Evolutionary conservation across 129 eudicot species (phyloP).

Genomic region (Chrysanthemum seticuspe): DNA sequence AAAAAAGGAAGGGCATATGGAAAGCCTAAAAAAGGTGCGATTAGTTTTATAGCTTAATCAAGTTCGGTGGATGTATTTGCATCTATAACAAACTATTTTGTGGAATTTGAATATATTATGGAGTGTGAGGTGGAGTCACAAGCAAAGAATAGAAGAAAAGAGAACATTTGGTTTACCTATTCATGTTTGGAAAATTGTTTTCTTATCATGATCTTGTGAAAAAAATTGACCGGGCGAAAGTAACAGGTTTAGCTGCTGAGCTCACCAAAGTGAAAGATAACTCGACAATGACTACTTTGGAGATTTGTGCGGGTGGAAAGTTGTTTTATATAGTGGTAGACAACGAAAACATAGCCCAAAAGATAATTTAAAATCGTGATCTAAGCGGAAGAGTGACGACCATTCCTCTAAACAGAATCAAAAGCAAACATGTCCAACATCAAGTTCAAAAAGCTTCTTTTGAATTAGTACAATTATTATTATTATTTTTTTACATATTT

Average conservation of each 20-base stretch:
- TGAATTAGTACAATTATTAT: constrained; percentile 50
- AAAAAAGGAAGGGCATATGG: constrained; percentile 65
- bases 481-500: neutral
- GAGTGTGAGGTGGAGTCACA: constrained; percentile 65
- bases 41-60: constrained; percentile 8
- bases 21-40: constrained; percentile 66
- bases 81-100: neutral
- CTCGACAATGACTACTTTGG: constrained; percentile 82
- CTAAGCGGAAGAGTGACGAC: constrained; percentile 89
- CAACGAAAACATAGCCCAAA: constrained; percentile 80
- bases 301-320: constrained; percentile 99
- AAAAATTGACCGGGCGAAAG: constrained; percentile 84
- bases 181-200: constrained; percentile 72
- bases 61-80: neutral
- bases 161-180: constrained; percentile 59
- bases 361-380: constrained; percentile 78
- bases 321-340: constrained; percentile 71
- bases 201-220: constrained; percentile 69
- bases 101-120: constrained; percentile 29
- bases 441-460: constrained; percentile 65
- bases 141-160: constrained; percentile 60
- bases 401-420: constrained; percentile 81
- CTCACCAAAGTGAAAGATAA: constrained; percentile 93
- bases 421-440: constrained; percentile 52
- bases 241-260: constrained; percentile 94